Evolutionary conservation across 2,329 filamentous ascomycete species (phyloP).

Genomic region (Pseudogymnoascus sp.): DNA sequence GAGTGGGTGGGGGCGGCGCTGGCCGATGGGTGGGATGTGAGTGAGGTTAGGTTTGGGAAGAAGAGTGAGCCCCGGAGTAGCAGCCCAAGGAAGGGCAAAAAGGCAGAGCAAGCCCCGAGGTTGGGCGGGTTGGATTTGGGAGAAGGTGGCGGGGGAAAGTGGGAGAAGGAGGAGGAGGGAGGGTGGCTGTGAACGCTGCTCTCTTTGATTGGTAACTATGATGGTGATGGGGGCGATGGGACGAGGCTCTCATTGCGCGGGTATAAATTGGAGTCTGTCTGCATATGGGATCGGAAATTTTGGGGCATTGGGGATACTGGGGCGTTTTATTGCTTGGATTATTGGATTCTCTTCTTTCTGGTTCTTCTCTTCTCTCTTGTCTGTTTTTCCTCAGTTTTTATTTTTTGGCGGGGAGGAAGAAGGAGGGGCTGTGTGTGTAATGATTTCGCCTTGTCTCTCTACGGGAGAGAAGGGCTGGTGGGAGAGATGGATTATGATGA

Average conservation of each 20-base stretch:
- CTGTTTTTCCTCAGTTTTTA: neutral
- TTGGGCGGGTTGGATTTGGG: slow-evolving; percentile 50
- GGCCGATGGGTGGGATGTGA: slow-evolving; percentile 82
- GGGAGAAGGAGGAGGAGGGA: slow-evolving; percentile 10
- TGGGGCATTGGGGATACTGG: neutral
- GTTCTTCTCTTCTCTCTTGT: neutral
- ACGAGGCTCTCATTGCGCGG: neutral
- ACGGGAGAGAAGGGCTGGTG: neutral
- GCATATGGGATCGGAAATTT: neutral
- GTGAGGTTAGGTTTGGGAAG: slow-evolving; percentile 70
- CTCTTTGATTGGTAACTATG: neutral
- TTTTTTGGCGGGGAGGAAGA: neutral
- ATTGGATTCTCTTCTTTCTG: neutral
- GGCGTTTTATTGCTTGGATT: neutral
- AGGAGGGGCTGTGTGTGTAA: neutral
- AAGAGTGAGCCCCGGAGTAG: slow-evolving; percentile 41
- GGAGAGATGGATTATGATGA: neutral
- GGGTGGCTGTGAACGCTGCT: slow-evolving; percentile 11
- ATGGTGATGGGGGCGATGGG: neutral
- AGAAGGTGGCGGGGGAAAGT: slow-evolving; percentile 33
- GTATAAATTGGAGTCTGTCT: neutral
- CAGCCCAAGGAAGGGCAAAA: slow-evolving; percentile 32
- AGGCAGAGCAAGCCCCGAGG: slow-evolving; percentile 50
- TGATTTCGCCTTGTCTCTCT: neutral
- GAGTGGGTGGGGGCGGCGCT: slow-evolving; percentile 84